Evolutionary conservation across 2,329 filamentous ascomycete species (phyloP), one percentile per base, ranked within the genome.

Genomic region (Neurospora sp.): DNA sequence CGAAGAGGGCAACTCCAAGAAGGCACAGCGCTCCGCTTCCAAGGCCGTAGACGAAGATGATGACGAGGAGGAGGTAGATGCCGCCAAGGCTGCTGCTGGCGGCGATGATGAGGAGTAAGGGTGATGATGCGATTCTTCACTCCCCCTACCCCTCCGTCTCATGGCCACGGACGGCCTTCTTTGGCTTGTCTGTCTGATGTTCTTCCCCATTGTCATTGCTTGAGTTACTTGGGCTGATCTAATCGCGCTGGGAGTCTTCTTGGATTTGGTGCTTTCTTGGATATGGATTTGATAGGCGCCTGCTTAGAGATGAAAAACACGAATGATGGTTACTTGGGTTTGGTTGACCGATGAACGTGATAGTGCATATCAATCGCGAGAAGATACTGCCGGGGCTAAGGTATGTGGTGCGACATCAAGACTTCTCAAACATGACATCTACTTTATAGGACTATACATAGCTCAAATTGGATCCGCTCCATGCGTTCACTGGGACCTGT

Each of bases 61-160:
- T 6, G 78, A 79, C 1, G 79, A 80, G 19, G 77, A 77, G 23
- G 76, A 74, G 19, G 69, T 17, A 6, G 46, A 19, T 36, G 66
- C 66, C 15, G 58, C 66, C n/a, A 70, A 70, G 66, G 76, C 72
- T 19, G 75, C 73, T 38, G 78, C 76, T 15, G 78, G 75, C 46
- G 76, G 72, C 1, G 79, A 78, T 11, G 78, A 73, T 0, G 78
- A 75, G 5, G 78, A 77, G 4, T 78, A 74, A 2, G 76, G 76
- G 2, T 28, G 39, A 36, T 36, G 33, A 36, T 36, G 33, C 33
- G 33, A 36, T 36, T 36, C 33, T 36, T 36, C 33, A 8, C 67
- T 40, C 4, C 43, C n/a, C 13, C 42, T 43, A 36, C 67, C 10
- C 10, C 38, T 13, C 39, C 13, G n/a, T 42, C 46, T 33, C 11